These are phyloP conservation scores for Verruconis gallopava DNA, from an alignment of 2,329 filamentous ascomycete genomes.

Conservation along the genomic window DNA sequence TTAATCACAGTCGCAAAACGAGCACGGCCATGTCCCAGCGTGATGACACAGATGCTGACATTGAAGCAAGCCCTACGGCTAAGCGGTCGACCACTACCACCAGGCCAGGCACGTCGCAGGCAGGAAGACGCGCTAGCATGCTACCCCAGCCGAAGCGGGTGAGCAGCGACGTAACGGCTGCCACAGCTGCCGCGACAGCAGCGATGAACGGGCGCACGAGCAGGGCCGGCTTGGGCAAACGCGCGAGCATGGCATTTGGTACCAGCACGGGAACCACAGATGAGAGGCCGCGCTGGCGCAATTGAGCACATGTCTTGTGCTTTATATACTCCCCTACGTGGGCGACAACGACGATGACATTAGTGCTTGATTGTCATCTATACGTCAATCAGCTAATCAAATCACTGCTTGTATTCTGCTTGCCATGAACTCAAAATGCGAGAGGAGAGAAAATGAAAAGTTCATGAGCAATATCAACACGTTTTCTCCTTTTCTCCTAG, in stretches of 20 bases:
- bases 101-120: constrained; percentile 3
- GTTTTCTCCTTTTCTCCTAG: too few species aligned
- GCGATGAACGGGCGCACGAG: background rate
- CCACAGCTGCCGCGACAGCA: background rate
- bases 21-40: constrained; percentile 1
- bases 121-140: constrained; percentile 5
- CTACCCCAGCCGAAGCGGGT: constrained; percentile 7
- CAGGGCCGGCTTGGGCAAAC: background rate
- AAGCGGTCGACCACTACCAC: background rate
- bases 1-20: constrained; percentile 1
- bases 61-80: background rate
- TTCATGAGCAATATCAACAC: too few species aligned
- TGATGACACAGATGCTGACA: constrained; percentile 1
- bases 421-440: too few species aligned
- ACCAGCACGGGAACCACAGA: too few species aligned
- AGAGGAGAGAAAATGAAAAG: too few species aligned
- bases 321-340: too few species aligned
- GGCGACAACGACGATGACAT: too few species aligned
- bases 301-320: too few species aligned
- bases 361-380: too few species aligned
- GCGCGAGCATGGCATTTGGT: background rate
- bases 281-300: background rate
- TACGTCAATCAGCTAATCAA: too few species aligned
- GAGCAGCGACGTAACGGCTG: constrained; percentile 1
- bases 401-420: too few species aligned